phyloP scores from a whole-genome alignment of 1,284 basidiomycete species.

The Ceratobasidium sp. region DNA sequence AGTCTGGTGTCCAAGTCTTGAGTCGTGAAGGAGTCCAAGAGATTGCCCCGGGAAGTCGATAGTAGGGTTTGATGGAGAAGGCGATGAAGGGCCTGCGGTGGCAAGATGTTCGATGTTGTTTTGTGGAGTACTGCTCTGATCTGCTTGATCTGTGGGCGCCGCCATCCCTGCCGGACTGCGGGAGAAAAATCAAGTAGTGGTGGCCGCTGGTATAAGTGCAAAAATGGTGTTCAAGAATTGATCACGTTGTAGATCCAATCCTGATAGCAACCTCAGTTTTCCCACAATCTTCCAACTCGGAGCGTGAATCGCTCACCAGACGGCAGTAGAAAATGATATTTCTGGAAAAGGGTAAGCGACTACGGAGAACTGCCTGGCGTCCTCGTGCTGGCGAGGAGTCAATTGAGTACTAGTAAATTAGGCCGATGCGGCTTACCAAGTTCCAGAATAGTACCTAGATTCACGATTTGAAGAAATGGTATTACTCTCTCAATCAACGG shows the following conservation, averaged over 20 bases:
- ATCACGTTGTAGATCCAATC: not conserved
- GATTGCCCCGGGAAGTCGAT: not conserved
- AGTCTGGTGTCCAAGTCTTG: constrained; percentile 22
- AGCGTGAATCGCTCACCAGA: not conserved
- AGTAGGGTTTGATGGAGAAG: too few species aligned
- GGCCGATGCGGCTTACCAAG: not conserved
- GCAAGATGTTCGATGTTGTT: not conserved
- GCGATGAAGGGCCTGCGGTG: not conserved
- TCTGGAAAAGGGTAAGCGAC: not conserved
- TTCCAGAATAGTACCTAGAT: not conserved
- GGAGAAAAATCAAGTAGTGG: not conserved
- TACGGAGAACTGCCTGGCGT: not conserved
- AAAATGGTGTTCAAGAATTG: too few species aligned
- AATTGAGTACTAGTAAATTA: not conserved
- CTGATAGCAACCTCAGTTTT: constrained; percentile 11
- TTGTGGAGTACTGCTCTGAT: not conserved
- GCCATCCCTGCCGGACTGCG: constrained; percentile 3
- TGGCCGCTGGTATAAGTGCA: too few species aligned
- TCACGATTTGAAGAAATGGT: not conserved
- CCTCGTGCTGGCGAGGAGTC: not conserved
- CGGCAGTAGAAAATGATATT: not conserved
- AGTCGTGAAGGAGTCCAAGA: constrained; percentile 44
- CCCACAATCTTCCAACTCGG: too few species aligned
- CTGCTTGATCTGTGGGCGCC: not conserved
- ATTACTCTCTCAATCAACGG: not conserved